phyloP scores from a whole-genome alignment of 1,284 basidiomycete genomes.

The Cryptococcus hybrid region DNA sequence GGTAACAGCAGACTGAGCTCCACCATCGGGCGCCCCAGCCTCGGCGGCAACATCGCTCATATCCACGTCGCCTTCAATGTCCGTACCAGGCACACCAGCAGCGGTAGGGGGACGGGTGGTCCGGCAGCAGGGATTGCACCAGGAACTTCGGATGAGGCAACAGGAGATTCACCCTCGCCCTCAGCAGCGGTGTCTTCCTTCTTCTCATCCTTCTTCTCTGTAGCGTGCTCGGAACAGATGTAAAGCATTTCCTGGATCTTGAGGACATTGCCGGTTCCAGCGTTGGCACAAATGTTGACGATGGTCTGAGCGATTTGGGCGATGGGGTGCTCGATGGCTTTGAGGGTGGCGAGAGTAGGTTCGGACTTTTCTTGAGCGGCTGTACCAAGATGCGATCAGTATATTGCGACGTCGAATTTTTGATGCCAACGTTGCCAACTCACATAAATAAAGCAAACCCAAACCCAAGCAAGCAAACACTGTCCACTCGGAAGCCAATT shows the following conservation, averaged over 20 bases:
- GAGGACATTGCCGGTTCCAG: slow-evolving; percentile 93
- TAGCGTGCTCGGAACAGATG: slow-evolving; percentile 87
- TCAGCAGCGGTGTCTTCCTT: slow-evolving; percentile 28
- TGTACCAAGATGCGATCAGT: slow-evolving; percentile 40
- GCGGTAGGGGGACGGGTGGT: slow-evolving; percentile 5
- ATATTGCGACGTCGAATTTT: neutral
- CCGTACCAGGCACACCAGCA: slow-evolving; percentile 9
- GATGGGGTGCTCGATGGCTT: slow-evolving; percentile 90
- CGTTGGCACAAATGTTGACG: slow-evolving; percentile 92
- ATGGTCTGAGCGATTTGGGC: slow-evolving; percentile 88
- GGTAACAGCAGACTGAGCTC: slow-evolving; percentile 10
- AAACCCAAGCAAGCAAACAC: slow-evolving; percentile 88
- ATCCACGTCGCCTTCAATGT: slow-evolving; percentile 27
- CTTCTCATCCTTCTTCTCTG: slow-evolving; percentile 49
- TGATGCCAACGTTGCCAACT: slow-evolving; percentile 22
- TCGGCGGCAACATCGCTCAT: slow-evolving; percentile 21
- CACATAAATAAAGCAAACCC: slow-evolving; percentile 87
- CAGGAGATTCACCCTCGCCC: slow-evolving; percentile 24
- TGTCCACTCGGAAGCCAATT: slow-evolving; percentile 88
- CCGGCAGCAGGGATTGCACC: slow-evolving; percentile 15
- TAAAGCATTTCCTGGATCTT: slow-evolving; percentile 93
- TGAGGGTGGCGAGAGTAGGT: slow-evolving; percentile 91
- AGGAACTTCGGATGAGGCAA: slow-evolving; percentile 22
- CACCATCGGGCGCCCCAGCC: slow-evolving; percentile 5
- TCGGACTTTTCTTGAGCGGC: slow-evolving; percentile 89